phyloP scores from a whole-genome alignment of 2,329 filamentous ascomycete genomes.

The Penicillium brevicompactum region DNA sequence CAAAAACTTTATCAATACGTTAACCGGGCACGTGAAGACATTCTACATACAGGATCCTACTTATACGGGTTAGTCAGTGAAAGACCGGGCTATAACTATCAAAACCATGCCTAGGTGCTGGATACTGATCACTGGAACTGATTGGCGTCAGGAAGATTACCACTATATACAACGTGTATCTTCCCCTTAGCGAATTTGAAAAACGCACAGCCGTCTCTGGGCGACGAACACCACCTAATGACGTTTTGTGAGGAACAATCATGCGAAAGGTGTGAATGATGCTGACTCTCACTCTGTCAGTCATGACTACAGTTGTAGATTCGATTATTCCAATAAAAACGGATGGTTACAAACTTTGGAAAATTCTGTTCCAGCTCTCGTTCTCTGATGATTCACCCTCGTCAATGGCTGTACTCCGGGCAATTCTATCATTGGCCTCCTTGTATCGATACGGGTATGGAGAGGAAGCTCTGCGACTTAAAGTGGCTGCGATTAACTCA shows the following conservation, averaged over 20 bases:
- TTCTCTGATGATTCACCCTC: slow-evolving; percentile 10
- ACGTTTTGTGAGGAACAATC: background rate
- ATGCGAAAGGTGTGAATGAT: no score
- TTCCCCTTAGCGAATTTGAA: background rate
- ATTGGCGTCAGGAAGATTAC: background rate
- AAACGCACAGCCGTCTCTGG: background rate
- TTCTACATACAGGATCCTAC: background rate
- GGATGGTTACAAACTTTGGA: slow-evolving; percentile 4
- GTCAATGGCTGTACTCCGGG: slow-evolving; percentile 8
- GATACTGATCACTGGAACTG: no score
- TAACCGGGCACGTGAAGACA: background rate
- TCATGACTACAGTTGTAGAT: background rate
- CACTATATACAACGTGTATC: background rate
- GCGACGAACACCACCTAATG: background rate
- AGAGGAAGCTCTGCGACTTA: background rate
- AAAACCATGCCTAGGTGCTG: no score
- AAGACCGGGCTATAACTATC: no score
- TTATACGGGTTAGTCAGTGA: background rate
- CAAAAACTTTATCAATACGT: background rate
- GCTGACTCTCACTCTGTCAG: background rate
- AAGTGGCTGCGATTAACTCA: slow-evolving; percentile 4
- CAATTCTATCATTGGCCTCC: slow-evolving; percentile 5
- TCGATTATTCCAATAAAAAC: background rate
- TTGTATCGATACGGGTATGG: slow-evolving; percentile 3
- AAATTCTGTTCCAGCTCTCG: slow-evolving; percentile 11